Evolutionary conservation across 805 yeast genomes (phyloP), one percentile per base, ranked within the genome.

Genomic region (Kodamaea jinghongensis): DNA sequence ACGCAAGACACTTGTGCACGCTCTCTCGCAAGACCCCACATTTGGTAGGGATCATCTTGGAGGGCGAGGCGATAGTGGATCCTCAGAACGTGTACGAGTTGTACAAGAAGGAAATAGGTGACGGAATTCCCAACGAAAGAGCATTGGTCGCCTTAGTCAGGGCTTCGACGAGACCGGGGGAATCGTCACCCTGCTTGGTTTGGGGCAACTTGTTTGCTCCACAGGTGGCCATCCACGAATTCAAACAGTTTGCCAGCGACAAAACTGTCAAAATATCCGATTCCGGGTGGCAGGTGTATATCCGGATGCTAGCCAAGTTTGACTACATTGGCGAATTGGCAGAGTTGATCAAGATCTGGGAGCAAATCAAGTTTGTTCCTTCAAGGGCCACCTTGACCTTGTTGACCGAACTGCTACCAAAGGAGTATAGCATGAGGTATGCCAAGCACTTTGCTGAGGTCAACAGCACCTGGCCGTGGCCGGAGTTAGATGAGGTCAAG

Each of bases 171-270:
- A 51, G 55, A 27, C 40, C 48, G 2, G 48, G 44, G 1, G 33
- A 36, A 6, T 39, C 44, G 2, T 48, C 39, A 4, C 46, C 55
- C 10, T 47, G 51, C 23, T 33, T 71, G 2, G 36, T 60, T 12
- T 81, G 86, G 86, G 78, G 65, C 7, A 59, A 61, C 1, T 36
- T 68, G 28, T 73, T 61, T 38, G 85, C 89, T 0, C 65, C 82
- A 1, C 86, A 81, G 48, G 65, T 79, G 17, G 80, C 85, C 0
- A 66, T 79, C 2, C 70, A 65, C 28, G 86, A 82, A 52, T 76
- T 82, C 56, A 70, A 76, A 41, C 65, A 69, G 1, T 60, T 73
- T 29, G 70, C 56, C 4, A 44, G 48, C 31, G 29, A 31, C 3
- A 41, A 45, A 3, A 35, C 39, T 15, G 35, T 77, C 0, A 60